phyloP scores from a whole-genome alignment of 2,329 filamentous ascomycete species.

The Exserohilum rostratum region DNA sequence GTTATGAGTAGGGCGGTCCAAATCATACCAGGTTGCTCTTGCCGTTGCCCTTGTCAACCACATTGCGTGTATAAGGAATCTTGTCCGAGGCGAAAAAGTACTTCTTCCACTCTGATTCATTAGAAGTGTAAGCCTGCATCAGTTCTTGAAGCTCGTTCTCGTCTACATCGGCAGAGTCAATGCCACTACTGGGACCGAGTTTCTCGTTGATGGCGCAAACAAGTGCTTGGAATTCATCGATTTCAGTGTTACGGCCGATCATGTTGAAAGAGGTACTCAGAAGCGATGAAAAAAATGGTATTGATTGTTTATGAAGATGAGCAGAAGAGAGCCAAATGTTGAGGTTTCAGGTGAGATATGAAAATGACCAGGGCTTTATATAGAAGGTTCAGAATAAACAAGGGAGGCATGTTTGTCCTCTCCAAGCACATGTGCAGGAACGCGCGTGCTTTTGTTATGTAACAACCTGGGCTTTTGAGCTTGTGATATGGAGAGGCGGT shows the following conservation, averaged over 20 bases:
- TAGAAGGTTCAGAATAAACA: constrained; percentile 15
- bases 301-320: background rate
- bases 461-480: constrained; percentile 27
- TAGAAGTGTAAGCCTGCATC: constrained; percentile 76
- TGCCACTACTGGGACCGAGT: constrained; percentile 79
- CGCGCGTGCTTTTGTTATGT: constrained; percentile 33
- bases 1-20: background rate
- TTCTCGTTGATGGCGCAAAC: constrained; percentile 74
- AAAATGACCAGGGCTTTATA: constrained; percentile 11
- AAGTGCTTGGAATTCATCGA: constrained; percentile 67
- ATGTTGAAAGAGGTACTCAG: constrained; percentile 16
- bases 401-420: constrained; percentile 9
- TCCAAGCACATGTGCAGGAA: constrained; percentile 11
- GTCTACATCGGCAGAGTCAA: constrained; percentile 82
- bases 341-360: constrained; percentile 6
- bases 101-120: constrained; percentile 71
- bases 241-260: constrained; percentile 27
- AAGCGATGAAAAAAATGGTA: background rate
- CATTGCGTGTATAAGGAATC: constrained; percentile 81
- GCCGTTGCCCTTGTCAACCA: constrained; percentile 88
- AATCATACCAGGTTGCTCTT: constrained; percentile 72
- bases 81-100: constrained; percentile 76
- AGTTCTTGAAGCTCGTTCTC: constrained; percentile 71
- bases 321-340: background rate
- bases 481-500: constrained; percentile 28